Evolutionary conservation across 768 basidiomycete genomes (phyloP).

Genomic region (Leccinum truebloodii): DNA sequence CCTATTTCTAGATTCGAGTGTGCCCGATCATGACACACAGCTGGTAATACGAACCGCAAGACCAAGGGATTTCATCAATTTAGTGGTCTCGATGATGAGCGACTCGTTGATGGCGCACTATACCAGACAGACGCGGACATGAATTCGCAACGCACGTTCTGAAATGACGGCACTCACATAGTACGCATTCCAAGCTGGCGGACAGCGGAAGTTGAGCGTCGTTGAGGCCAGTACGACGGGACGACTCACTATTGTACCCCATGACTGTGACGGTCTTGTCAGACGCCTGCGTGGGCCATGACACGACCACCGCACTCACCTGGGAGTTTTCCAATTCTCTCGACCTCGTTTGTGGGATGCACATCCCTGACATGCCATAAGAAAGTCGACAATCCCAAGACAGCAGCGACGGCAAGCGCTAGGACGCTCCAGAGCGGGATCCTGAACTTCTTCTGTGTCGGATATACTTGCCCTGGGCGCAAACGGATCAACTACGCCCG

Average conservation of each 20-base stretch:
- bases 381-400: no score
- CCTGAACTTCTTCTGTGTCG: conserved; percentile 5
- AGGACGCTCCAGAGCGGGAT: background rate
- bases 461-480: conserved; percentile 1
- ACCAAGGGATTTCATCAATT: conserved; percentile 51
- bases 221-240: background rate
- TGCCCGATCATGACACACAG: background rate
- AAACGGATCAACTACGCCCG: background rate
- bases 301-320: conserved; percentile 7
- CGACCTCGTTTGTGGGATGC: background rate
- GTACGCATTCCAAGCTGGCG: conserved; percentile 68
- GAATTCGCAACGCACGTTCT: background rate
- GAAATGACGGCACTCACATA: conserved; percentile 41
- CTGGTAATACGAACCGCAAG: conserved; percentile 41
- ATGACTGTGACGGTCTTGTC: conserved; percentile 40
- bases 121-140: background rate
- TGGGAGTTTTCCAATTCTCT: conserved; percentile 30
- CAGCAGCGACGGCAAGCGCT: no score
- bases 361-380: conserved; percentile 7
- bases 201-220: conserved; percentile 4
- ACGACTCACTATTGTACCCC: conserved; percentile 61
- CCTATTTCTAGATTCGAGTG: conserved; percentile 35
- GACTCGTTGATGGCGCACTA: conserved; percentile 62
- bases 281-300: background rate
- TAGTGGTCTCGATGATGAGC: conserved; percentile 50